Base-by-base conservation (phyloP, 2,329 filamentous ascomycete genomes). In the Chaetomiaceae sp. region DNA sequence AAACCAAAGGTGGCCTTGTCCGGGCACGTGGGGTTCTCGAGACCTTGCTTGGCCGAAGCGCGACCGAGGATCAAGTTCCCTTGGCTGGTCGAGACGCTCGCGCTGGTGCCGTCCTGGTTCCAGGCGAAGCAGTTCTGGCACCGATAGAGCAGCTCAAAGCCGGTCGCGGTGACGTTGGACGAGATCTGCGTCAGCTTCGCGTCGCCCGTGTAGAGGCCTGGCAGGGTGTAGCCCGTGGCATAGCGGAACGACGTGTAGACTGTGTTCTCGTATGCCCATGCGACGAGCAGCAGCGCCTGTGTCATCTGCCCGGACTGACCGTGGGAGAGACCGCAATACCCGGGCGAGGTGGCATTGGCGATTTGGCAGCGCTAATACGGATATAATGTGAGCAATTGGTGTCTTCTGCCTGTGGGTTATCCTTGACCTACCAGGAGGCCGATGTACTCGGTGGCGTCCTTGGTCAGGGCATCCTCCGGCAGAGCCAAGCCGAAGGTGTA, bases 111-210 rank as follows among this genome's bases (percentile, higher is more conserved):
- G 21, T 73, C 69, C 35, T 79, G 70, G 57, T 76, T 66, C 75
- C 78, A 82, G 1, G 69, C 60, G 19, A 80, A 68, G 63, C 79
- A 82, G 57, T 73, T 72, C 57, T 82, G 66, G 66, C 84, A 87
- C 41, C 80, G 75, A 68, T 85, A 87, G n/a, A 85, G 74, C 42
- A 86, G 62, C 40, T 77, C 77, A 64, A 79, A 87, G 56, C 77
- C 70, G 21, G 77, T 80, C 14, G 72, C 70, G 58, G 77, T 83
- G 50, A 85, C 70, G 21, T 69, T 74, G 13, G 77, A 75, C 13
- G 76, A 78, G 54, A 86, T 77, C 56, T 82, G 76, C 0, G 78
- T 83, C 20, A 87, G 63, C 30, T 73, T 80, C 8, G 83, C 82
- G 55, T 80, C 72, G 48, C 85, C 85, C 1, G 73, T 72, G 65